Base-by-base conservation (phyloP, 768 basidiomycete species). In the Cystofilobasidium macerans region DNA sequence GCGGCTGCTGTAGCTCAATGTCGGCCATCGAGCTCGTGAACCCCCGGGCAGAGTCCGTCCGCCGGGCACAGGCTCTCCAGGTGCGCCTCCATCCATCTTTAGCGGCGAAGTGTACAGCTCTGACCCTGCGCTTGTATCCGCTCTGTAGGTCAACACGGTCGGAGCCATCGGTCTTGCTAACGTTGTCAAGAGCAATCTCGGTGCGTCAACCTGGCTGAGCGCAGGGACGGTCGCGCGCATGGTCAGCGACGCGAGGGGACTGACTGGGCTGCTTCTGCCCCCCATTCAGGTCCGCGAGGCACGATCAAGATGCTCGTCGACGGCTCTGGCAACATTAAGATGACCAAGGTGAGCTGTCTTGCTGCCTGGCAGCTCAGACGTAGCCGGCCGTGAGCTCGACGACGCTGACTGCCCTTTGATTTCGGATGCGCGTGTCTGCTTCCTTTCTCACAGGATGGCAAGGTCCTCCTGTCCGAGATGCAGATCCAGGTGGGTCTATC, bases 241-340 rank as follows among this genome's bases (percentile, higher is more conserved):
- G 14, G 45, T 24, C 6, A 16, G 1, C 14, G 60, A 13, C 1
- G 20, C 42, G 30, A 32, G 16, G 43, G 28, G 35, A 47, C 45
- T 57, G 26, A 59, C 56, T 61, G 20, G 45, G 38, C 40, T 33
- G 59, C 43, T n/a, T n/a, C n/a, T 30, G 6, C 43, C 13, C n/a
- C 47, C 14, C 30, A 32, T 40, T 24, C 69, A 94, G 93, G 94
- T 54, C 95, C 95, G 24, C 81, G 94, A 77, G 95, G 95, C 67
- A 98, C 95, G 0, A 82, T 97, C 71, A 99, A 99, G 81, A 98
- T 99, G 94, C 85, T 99, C 61, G 95, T 99, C 48, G 95, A 98
- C 77, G 95, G 95, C 64, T 82, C 93, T 18, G 95, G 95, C 13
- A 89, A 92, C 79, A 93, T 99, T 77, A 99, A 98, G 82, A 93